These are phyloP conservation scores for Populus hybrid DNA, from an alignment of 441 rosid genomes.

Conservation along the genomic window DNA sequence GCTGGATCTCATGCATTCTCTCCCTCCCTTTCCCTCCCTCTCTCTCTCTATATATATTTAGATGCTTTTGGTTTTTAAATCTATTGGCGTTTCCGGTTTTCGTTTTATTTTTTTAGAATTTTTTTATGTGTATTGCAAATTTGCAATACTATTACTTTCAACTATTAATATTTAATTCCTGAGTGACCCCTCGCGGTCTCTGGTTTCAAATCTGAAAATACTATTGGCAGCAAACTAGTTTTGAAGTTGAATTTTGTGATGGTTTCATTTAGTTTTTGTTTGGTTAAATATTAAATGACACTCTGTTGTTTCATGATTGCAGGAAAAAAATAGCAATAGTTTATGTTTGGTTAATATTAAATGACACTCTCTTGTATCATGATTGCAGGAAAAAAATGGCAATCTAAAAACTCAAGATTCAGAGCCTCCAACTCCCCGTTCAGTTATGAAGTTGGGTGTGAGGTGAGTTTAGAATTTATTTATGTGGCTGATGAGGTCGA, in stretches of 20 bases:
- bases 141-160: neutral
- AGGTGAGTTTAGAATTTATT: slow-evolving; percentile 52
- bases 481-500: neutral
- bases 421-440: slow-evolving; percentile 96
- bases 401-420: slow-evolving; percentile 85
- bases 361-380: neutral
- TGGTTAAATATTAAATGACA: slow-evolving; percentile 15
- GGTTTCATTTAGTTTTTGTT: neutral
- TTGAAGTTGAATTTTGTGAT: no score
- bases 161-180: neutral
- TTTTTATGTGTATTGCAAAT: neutral
- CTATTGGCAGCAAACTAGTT: neutral
- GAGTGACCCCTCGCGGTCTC: neutral
- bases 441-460: slow-evolving; percentile 74
- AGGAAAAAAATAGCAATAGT: no score
- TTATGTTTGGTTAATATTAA: no score
- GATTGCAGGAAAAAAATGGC: slow-evolving; percentile 82
- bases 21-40: no score
- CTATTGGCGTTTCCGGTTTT: neutral
- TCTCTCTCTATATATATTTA: no score
- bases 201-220: neutral
- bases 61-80: neutral
- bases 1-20: slow-evolving; percentile 16
- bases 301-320: neutral
- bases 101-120: neutral